Percentiles rank a stretch among this genome's conserved stretches.
Evolutionary conservation across 768 basidiomycete species (phyloP).

Genomic region (Dictyophora rubrovolvata): DNA sequence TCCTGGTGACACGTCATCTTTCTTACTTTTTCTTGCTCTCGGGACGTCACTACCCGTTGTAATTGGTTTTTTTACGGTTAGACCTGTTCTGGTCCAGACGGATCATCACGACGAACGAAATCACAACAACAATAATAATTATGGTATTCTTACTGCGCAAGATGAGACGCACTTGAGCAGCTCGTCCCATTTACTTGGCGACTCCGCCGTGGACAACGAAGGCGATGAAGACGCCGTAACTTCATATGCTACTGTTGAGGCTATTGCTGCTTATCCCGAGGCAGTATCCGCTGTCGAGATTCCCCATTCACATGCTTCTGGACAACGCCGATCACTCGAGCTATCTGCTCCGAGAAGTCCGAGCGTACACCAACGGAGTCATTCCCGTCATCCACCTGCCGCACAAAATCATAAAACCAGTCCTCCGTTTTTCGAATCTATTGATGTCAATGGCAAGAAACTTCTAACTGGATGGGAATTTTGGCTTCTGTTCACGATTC

Average conservation of each 20-base stretch:
- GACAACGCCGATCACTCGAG: neutral
- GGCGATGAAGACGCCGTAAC: neutral
- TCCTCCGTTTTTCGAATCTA: neutral
- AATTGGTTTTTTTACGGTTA: conserved; percentile 63
- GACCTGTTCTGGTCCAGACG: conserved; percentile 36
- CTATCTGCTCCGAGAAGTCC: conserved; percentile 7
- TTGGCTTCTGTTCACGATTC: conserved; percentile 48
- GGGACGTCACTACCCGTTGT: conserved; percentile 77
- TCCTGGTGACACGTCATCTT: conserved; percentile 68
- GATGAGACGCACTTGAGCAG: neutral
- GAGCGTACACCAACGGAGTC: conserved; percentile 5
- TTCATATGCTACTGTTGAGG: neutral
- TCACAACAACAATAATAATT: neutral
- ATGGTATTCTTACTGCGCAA: neutral
- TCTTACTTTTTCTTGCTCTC: conserved; percentile 63
- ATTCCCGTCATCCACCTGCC: conserved; percentile 16
- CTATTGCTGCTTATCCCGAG: neutral
- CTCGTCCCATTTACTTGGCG: neutral
- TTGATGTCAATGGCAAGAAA: conserved; percentile 42
- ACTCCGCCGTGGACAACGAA: neutral
- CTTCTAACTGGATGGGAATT: conserved; percentile 50
- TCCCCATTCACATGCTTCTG: conserved; percentile 1
- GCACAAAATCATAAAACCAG: neutral
- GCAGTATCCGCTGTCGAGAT: neutral
- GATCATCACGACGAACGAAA: neutral